A percentile compares a stretch with the other conserved stretches of the same genome.
phyloP scores from a whole-genome alignment of 2,329 filamentous ascomycete species.

The Cladophialophora chaetospira region DNA sequence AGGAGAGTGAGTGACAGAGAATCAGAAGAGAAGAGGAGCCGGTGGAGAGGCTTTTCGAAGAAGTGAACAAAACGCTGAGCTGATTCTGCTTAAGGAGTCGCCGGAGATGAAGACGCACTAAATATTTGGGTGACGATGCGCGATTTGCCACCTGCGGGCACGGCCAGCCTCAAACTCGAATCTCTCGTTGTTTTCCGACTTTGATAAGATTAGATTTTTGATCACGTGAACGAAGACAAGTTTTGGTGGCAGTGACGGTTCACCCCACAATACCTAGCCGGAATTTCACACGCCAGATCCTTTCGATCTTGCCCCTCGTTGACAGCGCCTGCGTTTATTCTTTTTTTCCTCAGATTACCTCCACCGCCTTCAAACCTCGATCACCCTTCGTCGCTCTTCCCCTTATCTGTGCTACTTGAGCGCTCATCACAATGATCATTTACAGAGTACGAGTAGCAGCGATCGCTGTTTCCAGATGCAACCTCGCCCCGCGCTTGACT shows the following conservation, averaged over 20 bases:
- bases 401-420: slow-evolving; percentile 15
- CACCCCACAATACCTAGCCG: not conserved
- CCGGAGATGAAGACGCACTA: slow-evolving; percentile 8
- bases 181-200: not conserved
- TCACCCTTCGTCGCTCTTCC: slow-evolving; percentile 33
- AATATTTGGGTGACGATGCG: slow-evolving; percentile 6
- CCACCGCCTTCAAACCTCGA: slow-evolving; percentile 20
- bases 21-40: slow-evolving; percentile 4
- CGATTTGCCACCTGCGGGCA: slow-evolving; percentile 5
- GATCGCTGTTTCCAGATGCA: not conserved
- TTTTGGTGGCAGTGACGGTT: not conserved
- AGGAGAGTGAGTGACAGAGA: slow-evolving; percentile 16
- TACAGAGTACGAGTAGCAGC: slow-evolving; percentile 58
- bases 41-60: slow-evolving; percentile 20
- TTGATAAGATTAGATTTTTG: not conserved
- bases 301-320: slow-evolving; percentile 33
- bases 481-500: slow-evolving; percentile 4
- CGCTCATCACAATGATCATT: slow-evolving; percentile 67
- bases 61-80: slow-evolving; percentile 6
- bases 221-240: not conserved
- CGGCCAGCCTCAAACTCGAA: no score
- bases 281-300: not conserved
- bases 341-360: slow-evolving; percentile 30
- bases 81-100: slow-evolving; percentile 12
- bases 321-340: slow-evolving; percentile 33